Base-by-base conservation (phyloP, 208 protist genomes). In the Acanthamoeba healyi region DNA sequence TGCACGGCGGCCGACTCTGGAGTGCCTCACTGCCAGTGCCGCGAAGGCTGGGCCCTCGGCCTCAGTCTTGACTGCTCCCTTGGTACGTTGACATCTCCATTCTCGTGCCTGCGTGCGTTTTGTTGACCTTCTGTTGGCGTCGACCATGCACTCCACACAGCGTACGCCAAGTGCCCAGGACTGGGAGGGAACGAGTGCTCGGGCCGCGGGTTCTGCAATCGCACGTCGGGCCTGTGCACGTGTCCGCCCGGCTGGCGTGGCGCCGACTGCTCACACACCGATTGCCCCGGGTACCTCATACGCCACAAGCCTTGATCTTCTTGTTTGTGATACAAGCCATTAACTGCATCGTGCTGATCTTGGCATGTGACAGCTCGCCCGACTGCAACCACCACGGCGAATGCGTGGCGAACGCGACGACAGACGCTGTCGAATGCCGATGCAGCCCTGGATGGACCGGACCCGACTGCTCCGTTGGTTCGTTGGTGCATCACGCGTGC, bases 401-500 rank as follows among this genome's bases (percentile, higher is more conserved):
- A 12, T 70, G 61, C 61, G 61, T 70, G 32, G 61, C 12, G 2
- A 38, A 17, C 58, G 24, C 12, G 12, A 56, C 54, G 54, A 32
- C 51, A 17, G 44, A 19, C 10, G 54, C 22, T 19, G 26, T 70
- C 61, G 61, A 70, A 29, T 70, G 61, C 1, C 61, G 14, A 34
- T 82, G 72, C 72, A 51, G n/a, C n/a, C 3, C 72, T 19, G 72
- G 72, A 3, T 82, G 72, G 72, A 51, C 72, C 44, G 72, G 72
- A 4, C 6, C 44, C 10, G 72, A 82, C 14, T 82, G 72, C 72
- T 29, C 24, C 42, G 72, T 51, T 2, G 72, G 72, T 82, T 49
- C 72, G 40, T 15, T 51, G 14, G 17, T 15, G 46, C 46, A 56
- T 22, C 51, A 22, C 51, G 12, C 51, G 15, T 17, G n/a, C n/a